Base-by-base conservation (phyloP, 1,284 basidiomycete genomes). In the Boletus subluridellus region DNA sequence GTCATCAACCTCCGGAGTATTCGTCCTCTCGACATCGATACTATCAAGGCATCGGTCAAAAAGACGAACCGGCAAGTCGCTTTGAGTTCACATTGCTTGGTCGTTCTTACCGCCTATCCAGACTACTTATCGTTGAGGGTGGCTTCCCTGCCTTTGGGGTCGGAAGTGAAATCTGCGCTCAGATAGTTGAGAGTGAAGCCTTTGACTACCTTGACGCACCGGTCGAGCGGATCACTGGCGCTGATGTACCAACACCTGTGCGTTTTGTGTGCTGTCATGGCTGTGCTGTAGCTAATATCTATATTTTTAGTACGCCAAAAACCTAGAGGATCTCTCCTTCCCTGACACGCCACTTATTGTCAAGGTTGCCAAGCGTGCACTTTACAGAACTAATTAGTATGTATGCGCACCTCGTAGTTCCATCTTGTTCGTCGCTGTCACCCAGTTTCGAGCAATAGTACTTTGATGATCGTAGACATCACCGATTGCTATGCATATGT, bases 81-180 rank as follows among this genome's bases (percentile, higher is more conserved):
- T 49, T 46, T 38, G 30, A 47, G 48, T 55, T 26, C 39, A 11
- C 50, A 17, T 35, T 39, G 15, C 11, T 47, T 57, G 0, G n/a
- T 28, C 11, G 42, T 63, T 55, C 49, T 66, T 39, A 63, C 48
- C 39, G 49, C 54, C 49, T 47, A 48, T 59, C 52, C 59, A 92
- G 91, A 64, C 83, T 99, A 61, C 82, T 99, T 60, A 94, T 92
- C 57, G 95, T 95, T 60, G 97, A 99, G 79, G 95, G 95, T 77
- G 97, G 97, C 55, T 99, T 98, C 93, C 97, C 97, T 49, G 89
- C 86, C 51, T 99, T 98, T 76, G 94, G 97, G 79, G 95, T 99
- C 57, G 96, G 96, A 64, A 95, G 93, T 68, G 97, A 99, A 78
- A 97, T 99, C 70, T 94, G 92, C 67, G 95, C 96, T 15, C 94